phyloP scores from a whole-genome alignment of 202 grass and related monocot species.

The Brachypodium distachyon region DNA sequence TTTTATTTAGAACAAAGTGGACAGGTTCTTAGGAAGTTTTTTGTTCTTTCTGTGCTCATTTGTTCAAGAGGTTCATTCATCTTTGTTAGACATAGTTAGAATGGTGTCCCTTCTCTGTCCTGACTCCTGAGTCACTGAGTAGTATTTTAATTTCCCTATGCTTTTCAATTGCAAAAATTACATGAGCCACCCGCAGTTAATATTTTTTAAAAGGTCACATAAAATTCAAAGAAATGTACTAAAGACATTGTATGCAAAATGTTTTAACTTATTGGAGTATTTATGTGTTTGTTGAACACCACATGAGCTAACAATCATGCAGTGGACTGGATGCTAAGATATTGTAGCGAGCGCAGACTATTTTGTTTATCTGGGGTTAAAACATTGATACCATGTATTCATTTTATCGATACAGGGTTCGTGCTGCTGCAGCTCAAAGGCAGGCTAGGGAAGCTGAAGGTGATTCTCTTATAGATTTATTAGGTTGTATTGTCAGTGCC shows the following conservation, averaged over 20 bases:
- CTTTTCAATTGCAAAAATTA: neutral
- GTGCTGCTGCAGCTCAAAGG: constrained; percentile 68
- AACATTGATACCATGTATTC: neutral
- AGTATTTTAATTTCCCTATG: neutral
- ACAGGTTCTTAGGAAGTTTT: neutral
- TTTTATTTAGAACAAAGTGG: neutral
- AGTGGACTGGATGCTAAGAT: neutral
- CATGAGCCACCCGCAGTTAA: neutral
- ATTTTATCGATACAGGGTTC: constrained; percentile 52
- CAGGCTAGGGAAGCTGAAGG: constrained; percentile 87
- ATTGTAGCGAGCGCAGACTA: neutral
- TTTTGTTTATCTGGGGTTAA: neutral
- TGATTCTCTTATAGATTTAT: constrained; percentile 30
- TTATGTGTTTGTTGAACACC: neutral
- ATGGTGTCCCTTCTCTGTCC: neutral
- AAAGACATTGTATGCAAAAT: neutral
- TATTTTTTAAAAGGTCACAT: neutral
- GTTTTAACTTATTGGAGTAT: neutral
- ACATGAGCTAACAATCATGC: neutral
- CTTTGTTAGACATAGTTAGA: neutral
- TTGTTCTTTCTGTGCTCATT: neutral
- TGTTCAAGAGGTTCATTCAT: neutral
- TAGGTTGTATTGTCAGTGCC: neutral
- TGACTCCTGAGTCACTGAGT: neutral
- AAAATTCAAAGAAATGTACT: neutral